Evolutionary conservation across 208 protist genomes (phyloP).

Genomic region (Leishmania arabica): DNA sequence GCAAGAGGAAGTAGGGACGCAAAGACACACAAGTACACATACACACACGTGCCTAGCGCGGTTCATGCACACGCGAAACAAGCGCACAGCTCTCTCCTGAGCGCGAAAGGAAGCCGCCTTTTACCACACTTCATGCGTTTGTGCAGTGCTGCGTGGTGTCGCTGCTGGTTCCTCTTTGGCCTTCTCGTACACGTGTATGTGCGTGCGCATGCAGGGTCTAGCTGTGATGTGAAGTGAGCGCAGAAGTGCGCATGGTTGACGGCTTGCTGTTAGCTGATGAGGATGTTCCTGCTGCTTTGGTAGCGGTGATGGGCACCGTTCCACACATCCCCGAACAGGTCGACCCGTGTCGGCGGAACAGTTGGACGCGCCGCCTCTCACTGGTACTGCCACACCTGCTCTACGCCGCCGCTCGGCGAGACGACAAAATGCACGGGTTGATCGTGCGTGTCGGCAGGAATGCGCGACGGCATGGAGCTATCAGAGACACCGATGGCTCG

Average conservation of each 20-base stretch:
- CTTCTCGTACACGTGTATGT: not conserved
- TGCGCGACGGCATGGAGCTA: not conserved
- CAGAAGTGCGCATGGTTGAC: not conserved
- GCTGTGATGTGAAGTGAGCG: not conserved
- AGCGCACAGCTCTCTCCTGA: not conserved
- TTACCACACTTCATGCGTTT: not conserved
- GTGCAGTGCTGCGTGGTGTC: not conserved
- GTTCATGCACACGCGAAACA: not conserved
- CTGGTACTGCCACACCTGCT: slow-evolving; percentile 1
- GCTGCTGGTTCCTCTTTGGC: too few species aligned
- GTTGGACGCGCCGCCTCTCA: not conserved
- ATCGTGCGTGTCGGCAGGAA: slow-evolving; percentile 24
- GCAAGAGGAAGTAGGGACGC: not conserved
- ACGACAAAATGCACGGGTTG: slow-evolving; percentile 20
- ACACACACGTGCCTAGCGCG: not conserved
- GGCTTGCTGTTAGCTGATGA: not conserved
- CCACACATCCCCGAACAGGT: not conserved
- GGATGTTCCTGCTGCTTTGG: not conserved
- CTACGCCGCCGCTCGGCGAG: slow-evolving; percentile 19
- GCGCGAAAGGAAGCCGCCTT: not conserved
- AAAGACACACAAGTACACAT: not conserved
- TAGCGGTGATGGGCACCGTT: not conserved
- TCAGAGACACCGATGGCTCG: not conserved
- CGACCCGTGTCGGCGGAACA: not conserved
- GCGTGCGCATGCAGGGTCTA: not conserved